Evolutionary conservation across 139 green algal species (phyloP), one percentile per base, ranked within the genome.

Genomic region (Yamagishiella unicocca): DNA sequence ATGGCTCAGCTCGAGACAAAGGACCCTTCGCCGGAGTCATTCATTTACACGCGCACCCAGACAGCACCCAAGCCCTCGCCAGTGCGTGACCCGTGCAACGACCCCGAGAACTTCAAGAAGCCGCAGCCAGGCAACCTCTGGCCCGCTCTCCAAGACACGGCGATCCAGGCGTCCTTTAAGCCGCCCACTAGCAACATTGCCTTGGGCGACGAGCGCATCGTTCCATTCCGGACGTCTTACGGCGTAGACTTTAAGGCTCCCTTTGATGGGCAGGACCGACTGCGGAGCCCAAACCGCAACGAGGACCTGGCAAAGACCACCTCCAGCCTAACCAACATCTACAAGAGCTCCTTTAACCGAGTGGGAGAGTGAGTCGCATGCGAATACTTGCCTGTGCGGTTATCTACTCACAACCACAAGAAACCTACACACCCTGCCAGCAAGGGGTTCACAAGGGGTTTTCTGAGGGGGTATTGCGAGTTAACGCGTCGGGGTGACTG

Each of bases 201-300:
- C 0, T 85, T 96, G 17, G 95, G 95, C 5, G 95, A 97, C 70
- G 62, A 83, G 3, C 90, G 95, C 35, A 87, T 97, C 42, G 84
- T 94, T 85, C 76, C 92, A 22, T 96, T 96, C 89, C 87, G 78
- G 29, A 96, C 94, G n/a, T 94, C 89, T 25, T 96, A 97, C 83
- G 66, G 61, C 2, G 78, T 84, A 29, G 93, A 97, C 87, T 97
- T 95, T 83, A 88, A 86, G 21, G 90, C 95, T 29, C 95, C 95
- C 1, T 95, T 96, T 78, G 68, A 84, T 35, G 81, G 45, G 6
- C 90, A 90, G 2, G 84, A 91, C 22, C 88, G 85, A 10, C 77
- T 97, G n/a, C 92, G 95, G 71, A 94, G 87, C 61, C 95, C 95
- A 14, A 96, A 96, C 90, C 89, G 94, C 9, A 97, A 96, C 91